Evolutionary conservation across 2,329 filamentous ascomycete species (phyloP), one percentile per base, ranked within the genome.

Genomic region (Sphaerulina musiva): DNA sequence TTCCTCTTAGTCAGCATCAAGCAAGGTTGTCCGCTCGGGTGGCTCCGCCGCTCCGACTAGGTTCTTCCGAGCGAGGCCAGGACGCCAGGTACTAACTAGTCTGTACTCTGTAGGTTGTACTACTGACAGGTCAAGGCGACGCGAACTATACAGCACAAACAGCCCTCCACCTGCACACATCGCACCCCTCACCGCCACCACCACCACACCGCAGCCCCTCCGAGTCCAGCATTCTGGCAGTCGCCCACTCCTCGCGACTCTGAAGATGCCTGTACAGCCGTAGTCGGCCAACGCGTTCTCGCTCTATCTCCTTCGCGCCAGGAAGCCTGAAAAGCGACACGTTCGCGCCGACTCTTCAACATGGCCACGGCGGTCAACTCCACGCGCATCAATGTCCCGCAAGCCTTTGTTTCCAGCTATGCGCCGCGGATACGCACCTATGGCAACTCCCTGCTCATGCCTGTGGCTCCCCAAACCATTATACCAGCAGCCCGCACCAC

Each of bases 331-430:
- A 29, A 29, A 29, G 26, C 26, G 6, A 29, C 26, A 29, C 26
- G 26, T 29, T 29, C 26, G 12, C 42, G 49, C 43, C 23, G 47
- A 56, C 59, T 53, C 51, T 14, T 53, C 56, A 48, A 48, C 47
- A 60, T 60, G 56, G 48, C 58, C n/a, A 51, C 54, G 12, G 51
- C 62, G 14, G 62, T 66, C 50, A 68, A 68, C 42, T 55, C 58
- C 14, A 65, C 58, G 34, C 63, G 68, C 36, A 49, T 76, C 69
- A 75, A 80, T 66, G 79, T 80, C 62, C 89, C 90, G 46, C 89
- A 95, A 75, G 88, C 90, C 42, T 93, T 95, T 68, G 84, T 93
- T 64, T 92, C 89, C 53, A 90, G 86, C 69, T 96, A 95, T 74
- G 89, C 92, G 72, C 89, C 92, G 59, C 87, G 92, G 67, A 76